Base-by-base conservation (phyloP, 352 stramenopile genomes). In the Pythium aphanidermatum region DNA sequence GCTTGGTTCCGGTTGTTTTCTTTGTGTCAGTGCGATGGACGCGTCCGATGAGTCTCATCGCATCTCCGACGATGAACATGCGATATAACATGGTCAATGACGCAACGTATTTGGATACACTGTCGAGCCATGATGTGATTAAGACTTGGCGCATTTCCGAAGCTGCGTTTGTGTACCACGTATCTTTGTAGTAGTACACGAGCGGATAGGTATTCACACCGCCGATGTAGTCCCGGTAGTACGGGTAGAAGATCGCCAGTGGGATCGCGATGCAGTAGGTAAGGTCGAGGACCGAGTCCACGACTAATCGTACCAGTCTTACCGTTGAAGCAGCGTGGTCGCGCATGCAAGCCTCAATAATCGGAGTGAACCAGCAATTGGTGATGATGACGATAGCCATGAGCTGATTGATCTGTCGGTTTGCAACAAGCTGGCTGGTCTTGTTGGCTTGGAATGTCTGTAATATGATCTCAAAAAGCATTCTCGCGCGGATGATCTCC, bases 401-500 rank as follows among this genome's bases (percentile, higher is more conserved):
- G 21, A 52, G 17, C 4, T 46, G 55, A 25, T 68, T 68, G 39
- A 68, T 50, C 44, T 38, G 45, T 7, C 20, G 10, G 5, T 24
- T 49, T 5, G 45, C 31, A n/a, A 68, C 36, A 11, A 61, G 20
- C 2, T 39, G 26, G 26, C 44, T 61, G 6, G 64, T 29, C 8
- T 57, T 61, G 59, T 38, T 40, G 11, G 34, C 35, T 33, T 68
- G 59, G 48, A 50, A 68, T 13, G 46, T 51, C 39, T 69, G 55
- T 13, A 60, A 19, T 12, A 33, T 38, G 16, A 69, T 30, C 23
- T 69, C 41, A 17, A 61, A 27, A 3, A 53, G 23, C 12, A 44
- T 24, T 21, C 25, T 33, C 4, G 40, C 16, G 5, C 28, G 8
- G 28, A 32, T 32, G 28, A 13, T 33, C 14, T 14, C 10, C 10